Evolutionary conservation across 2,329 filamentous ascomycete genomes (phyloP).

Genomic region (Pseudogymnoascus pannorum): DNA sequence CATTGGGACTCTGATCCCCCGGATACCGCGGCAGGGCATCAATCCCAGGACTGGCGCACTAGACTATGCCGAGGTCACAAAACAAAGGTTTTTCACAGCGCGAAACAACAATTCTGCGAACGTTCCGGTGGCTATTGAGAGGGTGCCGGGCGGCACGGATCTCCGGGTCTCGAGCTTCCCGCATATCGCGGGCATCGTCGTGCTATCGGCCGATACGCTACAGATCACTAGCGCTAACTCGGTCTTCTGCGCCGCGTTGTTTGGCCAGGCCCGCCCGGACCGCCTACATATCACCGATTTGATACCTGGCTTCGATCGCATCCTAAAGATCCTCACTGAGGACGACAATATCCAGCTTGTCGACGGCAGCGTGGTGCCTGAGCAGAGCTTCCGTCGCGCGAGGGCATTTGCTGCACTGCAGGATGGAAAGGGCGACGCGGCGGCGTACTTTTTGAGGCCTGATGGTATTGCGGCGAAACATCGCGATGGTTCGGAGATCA

Average conservation of each 20-base stretch:
- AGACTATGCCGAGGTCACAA: constrained; percentile 68
- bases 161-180: constrained; percentile 89
- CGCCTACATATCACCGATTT: constrained; percentile 72
- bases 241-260: constrained; percentile 86
- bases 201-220: constrained; percentile 71
- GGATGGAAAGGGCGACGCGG: constrained; percentile 72
- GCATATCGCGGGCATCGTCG: constrained; percentile 94
- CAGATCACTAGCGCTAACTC: constrained; percentile 88
- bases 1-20: constrained; percentile 71
- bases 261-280: constrained; percentile 79
- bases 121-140: constrained; percentile 76
- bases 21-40: constrained; percentile 69
- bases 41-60: constrained; percentile 63
- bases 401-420: constrained; percentile 75
- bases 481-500: constrained; percentile 83
- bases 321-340: constrained; percentile 72
- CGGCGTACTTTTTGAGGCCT: constrained; percentile 72
- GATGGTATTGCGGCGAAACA: constrained; percentile 80
- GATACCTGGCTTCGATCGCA: constrained; percentile 79
- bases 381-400: constrained; percentile 89
- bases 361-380: constrained; percentile 94
- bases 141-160: constrained; percentile 59
- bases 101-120: constrained; percentile 68
- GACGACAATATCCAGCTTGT: constrained; percentile 77
- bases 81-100: constrained; percentile 76